Percentiles rank a stretch among this genome's conserved stretches.
Evolutionary conservation across 768 basidiomycete genomes (phyloP).

Genomic region (Lactarius sp.): DNA sequence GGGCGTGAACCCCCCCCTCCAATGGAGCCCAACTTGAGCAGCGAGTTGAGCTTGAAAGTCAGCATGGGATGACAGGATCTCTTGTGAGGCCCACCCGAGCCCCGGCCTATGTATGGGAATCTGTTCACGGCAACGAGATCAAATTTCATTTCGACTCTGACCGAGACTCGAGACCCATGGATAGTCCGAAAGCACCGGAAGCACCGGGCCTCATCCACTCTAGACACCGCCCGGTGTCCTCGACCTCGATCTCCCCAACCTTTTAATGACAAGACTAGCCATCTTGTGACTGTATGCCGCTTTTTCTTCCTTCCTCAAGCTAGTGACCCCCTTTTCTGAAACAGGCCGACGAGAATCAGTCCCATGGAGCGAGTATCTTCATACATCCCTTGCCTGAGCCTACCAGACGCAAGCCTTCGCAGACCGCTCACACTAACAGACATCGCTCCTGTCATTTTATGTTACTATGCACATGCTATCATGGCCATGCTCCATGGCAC

Average conservation of each 20-base stretch:
- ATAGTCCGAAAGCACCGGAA: too few species aligned
- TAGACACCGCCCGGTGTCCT: not conserved
- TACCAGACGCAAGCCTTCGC: constrained; percentile 14
- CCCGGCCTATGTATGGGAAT: too few species aligned
- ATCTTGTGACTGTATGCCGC: not conserved
- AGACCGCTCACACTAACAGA: not conserved
- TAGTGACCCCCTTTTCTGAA: not conserved
- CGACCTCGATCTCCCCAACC: not conserved
- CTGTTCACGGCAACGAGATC: too few species aligned
- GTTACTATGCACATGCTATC: constrained; percentile 21
- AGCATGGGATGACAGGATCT: too few species aligned
- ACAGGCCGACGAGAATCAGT: not conserved
- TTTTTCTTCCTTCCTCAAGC: not conserved
- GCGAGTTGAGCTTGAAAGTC: too few species aligned
- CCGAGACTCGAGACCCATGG: too few species aligned
- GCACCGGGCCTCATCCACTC: not conserved
- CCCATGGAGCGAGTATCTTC: constrained; percentile 2
- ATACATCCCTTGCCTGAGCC: not conserved
- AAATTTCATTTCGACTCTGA: too few species aligned
- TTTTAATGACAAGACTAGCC: constrained; percentile 19
- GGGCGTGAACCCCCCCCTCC: too few species aligned
- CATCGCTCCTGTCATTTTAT: constrained; percentile 11
- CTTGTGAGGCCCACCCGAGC: too few species aligned
- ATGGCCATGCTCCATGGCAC: constrained; percentile 21
- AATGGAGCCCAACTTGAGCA: too few species aligned